Base-by-base conservation (phyloP, 345 rosid species). In the Brassica rapa region DNA sequence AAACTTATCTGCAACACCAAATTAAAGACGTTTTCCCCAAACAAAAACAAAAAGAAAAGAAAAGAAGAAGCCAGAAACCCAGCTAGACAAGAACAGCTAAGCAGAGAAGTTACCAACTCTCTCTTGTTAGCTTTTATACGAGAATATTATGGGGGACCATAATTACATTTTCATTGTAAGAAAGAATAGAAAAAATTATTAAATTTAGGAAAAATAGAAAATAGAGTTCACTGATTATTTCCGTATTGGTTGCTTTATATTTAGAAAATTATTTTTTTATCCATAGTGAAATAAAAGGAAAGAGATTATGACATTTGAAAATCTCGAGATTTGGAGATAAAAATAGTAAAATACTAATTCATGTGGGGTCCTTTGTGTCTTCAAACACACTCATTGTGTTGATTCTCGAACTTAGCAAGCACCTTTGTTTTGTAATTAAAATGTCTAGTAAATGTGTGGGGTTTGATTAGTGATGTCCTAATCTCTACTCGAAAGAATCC, bases 321-420 rank as follows among this genome's bases (percentile, higher is more conserved):
- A 77, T 61, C 80, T 77, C 76, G 79, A 82, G 80, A 69, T 53
- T 65, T 74, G 73, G 70, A 25, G 77, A 74, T 75, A 49, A 19
- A 19, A 19, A 19, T 19, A 19, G 19, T 19, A 19, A 11, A 49
- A 14, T 78, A 59, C 46, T 53, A 32, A 12, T 27, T 24, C 7
- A 24, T 72, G 93, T 87, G 94, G 96, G 90, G 73, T 83, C 94
- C 27, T 70, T 72, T 71, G 29, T 63, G 66, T 83, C 93, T 86
- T 85, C 66, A 66, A 82, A 82, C 90, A 83, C 77, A 87, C 90
- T 88, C 97, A 85, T 89, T 84, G 81, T 83, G 82, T 82, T 73
- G 51, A 74, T 81, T 82, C 82, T 59, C 39, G 82, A 83, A 32
- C 64, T 84, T 70, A 63, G 53, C 80, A 62, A 24, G 62, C 60